phyloP scores from a whole-genome alignment of 192 early-diverging fungal species.

The Mortierella hygrophila region DNA sequence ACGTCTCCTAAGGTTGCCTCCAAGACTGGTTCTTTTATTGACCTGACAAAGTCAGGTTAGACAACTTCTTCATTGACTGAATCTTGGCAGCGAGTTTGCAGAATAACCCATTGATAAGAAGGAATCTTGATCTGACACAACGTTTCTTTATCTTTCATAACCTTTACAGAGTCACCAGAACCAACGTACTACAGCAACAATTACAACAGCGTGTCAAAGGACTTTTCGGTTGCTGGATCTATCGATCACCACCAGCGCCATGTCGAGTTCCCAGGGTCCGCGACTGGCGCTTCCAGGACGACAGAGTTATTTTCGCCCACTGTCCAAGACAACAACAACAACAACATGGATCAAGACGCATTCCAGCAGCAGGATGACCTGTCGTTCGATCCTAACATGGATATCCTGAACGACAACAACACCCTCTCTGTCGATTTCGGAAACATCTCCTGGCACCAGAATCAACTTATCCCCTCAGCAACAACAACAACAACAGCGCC shows the following conservation, averaged over 20 bases:
- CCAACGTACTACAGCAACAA: neutral
- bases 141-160: neutral
- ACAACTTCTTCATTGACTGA: neutral
- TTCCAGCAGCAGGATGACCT: neutral
- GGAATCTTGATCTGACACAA: too few species aligned
- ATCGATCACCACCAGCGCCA: neutral
- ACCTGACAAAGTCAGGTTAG: neutral
- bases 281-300: neutral
- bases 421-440: neutral
- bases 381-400: neutral
- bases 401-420: neutral
- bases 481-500: neutral
- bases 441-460: neutral
- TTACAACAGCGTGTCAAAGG: neutral
- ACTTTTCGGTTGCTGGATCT: neutral
- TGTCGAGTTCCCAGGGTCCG: neutral
- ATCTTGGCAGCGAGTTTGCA: too few species aligned
- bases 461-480: neutral
- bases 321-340: neutral
- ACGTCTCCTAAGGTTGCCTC: neutral
- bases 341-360: neutral
- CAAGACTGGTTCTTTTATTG: neutral
- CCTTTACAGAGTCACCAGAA: neutral
- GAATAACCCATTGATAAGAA: too few species aligned
- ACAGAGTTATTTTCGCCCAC: neutral